These are phyloP conservation scores for Lonicera japonica DNA, from an alignment of 129 eudicot genomes.

Conservation along the genomic window DNA sequence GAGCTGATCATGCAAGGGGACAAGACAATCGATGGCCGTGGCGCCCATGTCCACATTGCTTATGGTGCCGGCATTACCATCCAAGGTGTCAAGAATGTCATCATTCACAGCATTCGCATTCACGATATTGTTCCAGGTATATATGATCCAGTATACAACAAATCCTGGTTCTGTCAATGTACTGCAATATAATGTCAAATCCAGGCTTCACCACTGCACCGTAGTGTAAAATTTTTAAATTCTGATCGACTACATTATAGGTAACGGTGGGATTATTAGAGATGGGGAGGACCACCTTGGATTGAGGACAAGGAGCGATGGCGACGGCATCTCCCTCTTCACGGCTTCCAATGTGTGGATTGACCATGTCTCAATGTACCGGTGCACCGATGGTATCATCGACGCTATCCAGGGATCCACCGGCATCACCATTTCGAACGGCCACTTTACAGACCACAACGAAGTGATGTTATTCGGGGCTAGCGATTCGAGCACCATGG, in stretches of 20 bases:
- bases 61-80: conserved; percentile 16
- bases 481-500: conserved; percentile 22
- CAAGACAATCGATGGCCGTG: conserved; percentile 25
- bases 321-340: conserved; percentile 41
- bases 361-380: conserved; percentile 38
- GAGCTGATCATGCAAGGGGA: conserved; percentile 6
- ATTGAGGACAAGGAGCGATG: conserved; percentile 28
- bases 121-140: conserved; percentile 14
- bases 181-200: too few species aligned
- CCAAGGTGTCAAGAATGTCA: conserved; percentile 12
- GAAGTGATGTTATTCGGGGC: conserved; percentile 54
- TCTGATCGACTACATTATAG: too few species aligned
- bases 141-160: too few species aligned
- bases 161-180: too few species aligned
- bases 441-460: conserved; percentile 44
- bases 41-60: conserved; percentile 18
- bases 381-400: conserved; percentile 38
- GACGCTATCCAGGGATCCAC: conserved; percentile 40
- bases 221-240: too few species aligned
- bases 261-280: conserved; percentile 40
- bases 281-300: conserved; percentile 37
- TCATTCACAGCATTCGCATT: conserved; percentile 13
- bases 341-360: conserved; percentile 34
- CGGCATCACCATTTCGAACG: conserved; percentile 40
- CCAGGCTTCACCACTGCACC: too few species aligned